phyloP scores from a whole-genome alignment of 2,329 filamentous ascomycete species.

The Dryadomyces quercivorus region DNA sequence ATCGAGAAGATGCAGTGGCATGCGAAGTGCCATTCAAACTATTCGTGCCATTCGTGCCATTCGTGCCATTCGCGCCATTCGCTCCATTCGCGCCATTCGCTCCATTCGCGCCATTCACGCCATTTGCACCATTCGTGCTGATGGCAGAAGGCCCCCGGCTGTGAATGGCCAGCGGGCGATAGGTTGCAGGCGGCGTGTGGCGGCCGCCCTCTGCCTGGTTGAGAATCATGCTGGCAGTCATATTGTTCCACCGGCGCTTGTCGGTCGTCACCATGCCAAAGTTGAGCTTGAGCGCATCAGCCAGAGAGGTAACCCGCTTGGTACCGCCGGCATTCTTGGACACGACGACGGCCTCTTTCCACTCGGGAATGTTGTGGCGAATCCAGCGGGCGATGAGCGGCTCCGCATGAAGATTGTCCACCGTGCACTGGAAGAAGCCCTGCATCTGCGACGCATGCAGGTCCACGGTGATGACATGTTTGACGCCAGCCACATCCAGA shows the following conservation, averaged over 20 bases:
- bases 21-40: background rate
- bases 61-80: background rate
- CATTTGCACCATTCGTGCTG: background rate
- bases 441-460: conserved; percentile 98
- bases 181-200: conserved; percentile 28
- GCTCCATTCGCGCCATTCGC: background rate
- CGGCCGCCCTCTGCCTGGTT: conserved; percentile 51
- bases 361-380: conserved; percentile 71
- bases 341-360: conserved; percentile 87
- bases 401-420: conserved; percentile 94
- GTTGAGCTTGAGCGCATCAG: conserved; percentile 91
- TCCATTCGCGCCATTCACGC: background rate
- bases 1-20: background rate
- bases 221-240: conserved; percentile 71
- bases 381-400: conserved; percentile 95
- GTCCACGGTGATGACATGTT: conserved; percentile 96
- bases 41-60: background rate
- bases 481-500: conserved; percentile 82
- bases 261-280: conserved; percentile 94
- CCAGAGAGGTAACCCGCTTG: conserved; percentile 90
- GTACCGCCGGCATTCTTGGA: conserved; percentile 98
- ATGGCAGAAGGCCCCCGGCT: background rate
- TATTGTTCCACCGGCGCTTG: conserved; percentile 49
- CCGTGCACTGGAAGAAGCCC: conserved; percentile 94
- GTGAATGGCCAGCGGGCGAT: conserved; percentile 11